Conservation (phyloP, 768 basidiomycete genomes). For the Pleurotus salmoneostramineus region DNA sequence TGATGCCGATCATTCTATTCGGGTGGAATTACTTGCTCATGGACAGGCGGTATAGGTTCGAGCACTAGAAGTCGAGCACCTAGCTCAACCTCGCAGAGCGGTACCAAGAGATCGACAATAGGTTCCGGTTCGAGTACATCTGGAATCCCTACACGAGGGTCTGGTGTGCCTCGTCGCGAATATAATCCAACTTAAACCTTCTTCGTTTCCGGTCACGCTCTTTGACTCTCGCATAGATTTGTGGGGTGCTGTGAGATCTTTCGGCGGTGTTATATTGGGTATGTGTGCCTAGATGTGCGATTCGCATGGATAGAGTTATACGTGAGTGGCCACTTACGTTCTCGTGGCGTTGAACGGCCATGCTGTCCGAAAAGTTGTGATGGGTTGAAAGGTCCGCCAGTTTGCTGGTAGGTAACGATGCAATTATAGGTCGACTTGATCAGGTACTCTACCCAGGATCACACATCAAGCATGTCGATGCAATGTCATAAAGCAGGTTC, state of each 20-base stretch:
- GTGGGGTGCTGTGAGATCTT: background rate
- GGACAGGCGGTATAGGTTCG: background rate
- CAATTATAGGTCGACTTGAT: too few relatives aligned
- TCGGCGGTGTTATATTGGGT: background rate
- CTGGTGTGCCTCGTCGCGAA: conserved; percentile 2
- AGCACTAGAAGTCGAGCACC: conserved; percentile 8
- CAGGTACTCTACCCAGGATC: too few relatives aligned
- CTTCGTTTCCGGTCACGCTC: too few relatives aligned
- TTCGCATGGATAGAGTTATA: background rate
- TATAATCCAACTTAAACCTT: background rate
- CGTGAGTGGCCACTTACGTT: background rate
- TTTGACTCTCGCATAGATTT: background rate
- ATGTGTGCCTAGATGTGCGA: background rate
- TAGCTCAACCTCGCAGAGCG: background rate
- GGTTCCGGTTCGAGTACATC: background rate
- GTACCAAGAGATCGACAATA: conserved; percentile 4
- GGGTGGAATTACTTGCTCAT: background rate
- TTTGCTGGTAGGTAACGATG: too few relatives aligned
- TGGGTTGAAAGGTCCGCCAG: too few relatives aligned
- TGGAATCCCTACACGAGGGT: conserved; percentile 7
- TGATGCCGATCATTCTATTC: background rate
- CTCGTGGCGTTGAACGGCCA: background rate
- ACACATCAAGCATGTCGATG: too few relatives aligned
- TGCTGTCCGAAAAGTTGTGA: too few relatives aligned
- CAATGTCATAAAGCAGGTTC: too few relatives aligned